A percentile compares a stretch with the other conserved stretches of the same genome.
These are phyloP conservation scores for Puccinia horiana DNA, from an alignment of 1,284 basidiomycete genomes.

Conservation along the genomic window DNA sequence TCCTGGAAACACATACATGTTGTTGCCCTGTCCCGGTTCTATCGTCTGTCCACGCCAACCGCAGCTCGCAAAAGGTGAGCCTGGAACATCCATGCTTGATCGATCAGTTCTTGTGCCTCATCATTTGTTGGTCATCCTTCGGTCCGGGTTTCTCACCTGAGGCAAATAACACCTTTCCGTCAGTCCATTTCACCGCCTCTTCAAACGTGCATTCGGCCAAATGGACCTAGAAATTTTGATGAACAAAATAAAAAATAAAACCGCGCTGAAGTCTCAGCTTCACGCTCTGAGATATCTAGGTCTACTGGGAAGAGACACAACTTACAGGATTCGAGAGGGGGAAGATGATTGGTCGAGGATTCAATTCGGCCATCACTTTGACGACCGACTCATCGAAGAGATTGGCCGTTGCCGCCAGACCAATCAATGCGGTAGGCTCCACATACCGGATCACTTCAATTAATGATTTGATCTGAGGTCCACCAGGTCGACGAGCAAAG, in stretches of 20 bases:
- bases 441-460: constrained; percentile 77
- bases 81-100: background rate
- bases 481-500: constrained; percentile 75
- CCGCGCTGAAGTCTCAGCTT: background rate
- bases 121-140: background rate
- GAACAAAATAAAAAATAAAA: background rate
- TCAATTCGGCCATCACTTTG: constrained; percentile 77
- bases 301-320: constrained; percentile 55
- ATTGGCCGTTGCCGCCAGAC: constrained; percentile 81
- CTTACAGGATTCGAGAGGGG: constrained; percentile 90
- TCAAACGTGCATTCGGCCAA: constrained; percentile 70
- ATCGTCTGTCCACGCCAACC: constrained; percentile 66
- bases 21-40: constrained; percentile 87
- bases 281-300: background rate
- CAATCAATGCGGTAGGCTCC: constrained; percentile 85
- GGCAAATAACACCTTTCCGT: constrained; percentile 69
- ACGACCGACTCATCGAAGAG: constrained; percentile 79
- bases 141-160: constrained; percentile 61
- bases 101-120: too few species aligned
- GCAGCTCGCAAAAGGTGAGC: constrained; percentile 76
- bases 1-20: constrained; percentile 67
- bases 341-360: constrained; percentile 87
- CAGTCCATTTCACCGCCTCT: constrained; percentile 75
- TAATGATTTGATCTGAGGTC: constrained; percentile 73
- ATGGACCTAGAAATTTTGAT: constrained; percentile 18